These are phyloP conservation scores for Tolypocladium sp. DNA, from an alignment of 2,329 filamentous ascomycete species.

Conservation along the genomic window DNA sequence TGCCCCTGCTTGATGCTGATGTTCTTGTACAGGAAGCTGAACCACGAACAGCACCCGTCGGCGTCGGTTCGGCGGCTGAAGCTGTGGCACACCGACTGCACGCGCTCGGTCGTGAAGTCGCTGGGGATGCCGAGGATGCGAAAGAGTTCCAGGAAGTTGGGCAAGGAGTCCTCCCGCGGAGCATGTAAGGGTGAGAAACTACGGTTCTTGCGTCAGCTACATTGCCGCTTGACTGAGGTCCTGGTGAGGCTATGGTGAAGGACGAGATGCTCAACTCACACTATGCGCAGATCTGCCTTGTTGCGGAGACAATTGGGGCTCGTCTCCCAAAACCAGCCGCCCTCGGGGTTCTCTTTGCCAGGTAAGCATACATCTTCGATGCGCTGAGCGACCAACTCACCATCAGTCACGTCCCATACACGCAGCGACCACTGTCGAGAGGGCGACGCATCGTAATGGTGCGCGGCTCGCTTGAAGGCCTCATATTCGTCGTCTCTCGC, in stretches of 20 bases:
- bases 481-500: not conserved
- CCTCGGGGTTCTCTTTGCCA: conserved; percentile 7
- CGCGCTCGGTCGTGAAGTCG: conserved; percentile 20
- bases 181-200: conserved; percentile 20
- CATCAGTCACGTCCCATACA: not conserved
- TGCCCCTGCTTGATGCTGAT: conserved; percentile 12
- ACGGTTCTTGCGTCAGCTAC: not conserved
- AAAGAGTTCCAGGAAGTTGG: conserved; percentile 17
- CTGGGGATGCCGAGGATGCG: conserved; percentile 17
- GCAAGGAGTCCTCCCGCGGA: conserved; percentile 12
- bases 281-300: conserved; percentile 16
- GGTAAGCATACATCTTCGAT: not conserved
- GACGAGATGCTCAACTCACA: conserved; percentile 11
- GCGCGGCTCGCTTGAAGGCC: not conserved
- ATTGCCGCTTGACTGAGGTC: not conserved
- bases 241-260: not conserved
- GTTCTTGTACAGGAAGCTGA: conserved; percentile 25
- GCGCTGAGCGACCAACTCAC: not conserved
- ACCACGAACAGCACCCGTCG: conserved; percentile 19
- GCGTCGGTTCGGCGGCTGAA: conserved; percentile 16
- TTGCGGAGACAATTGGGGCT: conserved; percentile 11
- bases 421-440: not conserved
- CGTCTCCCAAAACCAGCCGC: conserved; percentile 13
- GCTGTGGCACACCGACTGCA: conserved; percentile 22
- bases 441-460: not conserved